Evolutionary conservation across 2,329 filamentous ascomycete species (phyloP).

Genomic region (Fragosphaeria purpurea): DNA sequence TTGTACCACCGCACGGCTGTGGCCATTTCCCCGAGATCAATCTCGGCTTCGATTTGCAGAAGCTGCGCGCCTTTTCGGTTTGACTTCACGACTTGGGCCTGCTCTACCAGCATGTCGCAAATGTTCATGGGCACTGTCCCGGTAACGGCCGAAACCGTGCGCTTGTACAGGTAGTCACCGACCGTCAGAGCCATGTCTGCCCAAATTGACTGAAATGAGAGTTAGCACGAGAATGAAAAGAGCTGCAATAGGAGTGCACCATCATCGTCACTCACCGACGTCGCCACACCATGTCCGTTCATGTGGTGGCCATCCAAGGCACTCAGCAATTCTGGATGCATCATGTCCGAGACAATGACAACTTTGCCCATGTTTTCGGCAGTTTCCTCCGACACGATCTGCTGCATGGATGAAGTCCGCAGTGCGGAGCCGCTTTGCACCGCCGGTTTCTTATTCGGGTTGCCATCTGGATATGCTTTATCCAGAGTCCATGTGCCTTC

Average conservation of each 20-base stretch:
- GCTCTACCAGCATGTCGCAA: conserved; percentile 55
- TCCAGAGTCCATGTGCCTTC: conserved; percentile 61
- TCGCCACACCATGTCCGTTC: conserved; percentile 54
- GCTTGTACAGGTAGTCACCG: conserved; percentile 57
- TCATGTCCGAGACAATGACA: conserved; percentile 56
- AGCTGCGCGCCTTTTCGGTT: conserved; percentile 40
- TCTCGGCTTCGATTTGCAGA: conserved; percentile 49
- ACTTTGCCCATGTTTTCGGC: conserved; percentile 48
- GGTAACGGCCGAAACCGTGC: conserved; percentile 42
- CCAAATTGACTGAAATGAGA: conserved; percentile 39
- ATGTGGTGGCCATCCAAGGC: conserved; percentile 56
- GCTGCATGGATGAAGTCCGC: conserved; percentile 56
- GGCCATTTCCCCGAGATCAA: conserved; percentile 43
- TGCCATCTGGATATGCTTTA: conserved; percentile 34
- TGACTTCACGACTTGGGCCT: conserved; percentile 52
- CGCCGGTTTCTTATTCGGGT: conserved; percentile 15
- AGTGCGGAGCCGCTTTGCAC: conserved; percentile 43
- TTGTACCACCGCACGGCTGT: conserved; percentile 50
- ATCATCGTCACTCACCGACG: conserved; percentile 15
- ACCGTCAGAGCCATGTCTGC: conserved; percentile 42
- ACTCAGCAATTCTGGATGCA: conserved; percentile 50
- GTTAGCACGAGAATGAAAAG: no score
- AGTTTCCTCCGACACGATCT: conserved; percentile 51
- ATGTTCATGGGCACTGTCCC: conserved; percentile 53
- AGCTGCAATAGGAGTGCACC: no score